Evolutionary conservation across 106 monocot genomes (phyloP), one percentile per base, ranked within the genome.

Genomic region (Allium fistulosum): DNA sequence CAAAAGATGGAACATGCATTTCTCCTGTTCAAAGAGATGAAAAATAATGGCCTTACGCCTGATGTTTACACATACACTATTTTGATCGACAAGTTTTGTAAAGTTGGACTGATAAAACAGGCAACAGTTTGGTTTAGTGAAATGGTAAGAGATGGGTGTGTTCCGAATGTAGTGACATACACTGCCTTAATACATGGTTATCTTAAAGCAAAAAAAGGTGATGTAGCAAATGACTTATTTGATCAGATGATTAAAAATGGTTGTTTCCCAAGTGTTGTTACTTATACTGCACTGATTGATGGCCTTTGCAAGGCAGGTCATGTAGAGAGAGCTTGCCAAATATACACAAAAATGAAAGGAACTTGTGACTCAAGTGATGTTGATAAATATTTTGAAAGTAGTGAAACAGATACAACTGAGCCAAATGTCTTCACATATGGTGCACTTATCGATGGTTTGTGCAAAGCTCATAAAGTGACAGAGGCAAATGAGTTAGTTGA

Each of bases 401-500:
- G 27, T 53, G 61, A 51, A 75, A 17, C 46, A 1, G 65, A 77
- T 11, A 68, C n/a, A 7, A 14, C 59, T 59, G 71, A 74, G 49
- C 97, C 97, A 49, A 99, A 99, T 87, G 90, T 99, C 69, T 83
- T 90, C 60, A 99, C 97, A 7, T 99, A 93, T 74, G 97, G 97
- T 71, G 92, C 97, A 63, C 57, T 99, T 59, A 74, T 99, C 62
- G 90, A 99, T 83, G 97, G 97, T 22, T 76, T 99, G 49, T 99
- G 97, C 80, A 99, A 99, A 82, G 87, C 81, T 70, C 84, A 93
- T 58, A 99, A 90, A 75, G 90, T 85, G 46, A 63, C n/a, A 17
- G 82, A 89, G 57, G 97, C 97, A 49, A 68, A 63, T 49, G 73
- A 93, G 49, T 74, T 99, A 55, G 67, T 99, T 68, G 78, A 89